Evolutionary conservation across 768 basidiomycete genomes (phyloP), one percentile per base, ranked within the genome.

Genomic region (Amanita subjunquillea): DNA sequence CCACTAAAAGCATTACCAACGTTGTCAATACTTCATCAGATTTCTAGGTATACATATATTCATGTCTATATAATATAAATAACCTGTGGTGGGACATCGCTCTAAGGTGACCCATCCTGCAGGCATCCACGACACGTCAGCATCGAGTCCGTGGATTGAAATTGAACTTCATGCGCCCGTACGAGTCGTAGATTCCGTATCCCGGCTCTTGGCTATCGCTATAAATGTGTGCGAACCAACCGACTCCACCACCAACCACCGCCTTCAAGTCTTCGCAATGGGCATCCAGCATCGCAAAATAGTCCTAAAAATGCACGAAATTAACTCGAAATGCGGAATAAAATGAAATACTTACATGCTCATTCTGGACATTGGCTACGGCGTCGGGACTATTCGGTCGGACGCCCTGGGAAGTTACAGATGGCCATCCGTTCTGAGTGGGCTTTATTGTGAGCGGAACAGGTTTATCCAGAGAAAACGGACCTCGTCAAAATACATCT

Each of bases 211-310:
- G 69, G 47, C 65, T 55, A 59, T 82, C 82, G 8, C 72, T 73
- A 56, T 82, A 83, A 48, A 83, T 76, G 58, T 84, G 82, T 17
- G 78, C 78, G 58, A 84, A 84, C 82, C 82, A 84, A 2, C 80
- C 80, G 15, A 83, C 63, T 36, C 79, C 80, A 4, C 81, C 79
- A 0, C 70, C 71, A 12, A 65, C 62, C 13, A 73, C 73, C 0
- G 55, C 53, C 63, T 84, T 84, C 48, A 84, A 63, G 56, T 72
- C 67, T 40, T 64, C 55, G 56, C 81, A 84, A 48, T 80, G 72
- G 2, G 62, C 55, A 56, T 84, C 80, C 15, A 84, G 72, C 12
- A 84, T 57, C 3, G 59, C 58, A 54, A 68, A 82, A 56, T 83
- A 84, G 48, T 67, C 72, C 55, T 47, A 15, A 40, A 4, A 29